phyloP scores from a whole-genome alignment of 495 filamentous ascomycete species.

The Chaetomium tenue region DNA sequence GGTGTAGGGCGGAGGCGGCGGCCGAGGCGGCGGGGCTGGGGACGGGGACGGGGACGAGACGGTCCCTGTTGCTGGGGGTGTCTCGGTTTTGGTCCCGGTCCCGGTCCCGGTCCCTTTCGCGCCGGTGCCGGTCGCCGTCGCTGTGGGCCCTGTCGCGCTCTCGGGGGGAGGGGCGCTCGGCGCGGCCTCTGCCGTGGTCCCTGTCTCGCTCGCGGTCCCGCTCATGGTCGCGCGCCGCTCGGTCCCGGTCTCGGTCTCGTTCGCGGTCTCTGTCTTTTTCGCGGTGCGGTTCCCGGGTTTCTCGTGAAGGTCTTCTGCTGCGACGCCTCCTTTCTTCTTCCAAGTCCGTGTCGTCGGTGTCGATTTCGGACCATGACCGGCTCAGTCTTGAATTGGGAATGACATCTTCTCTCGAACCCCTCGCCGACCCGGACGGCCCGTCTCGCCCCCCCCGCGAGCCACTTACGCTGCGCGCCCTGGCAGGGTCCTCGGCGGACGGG shows the following conservation, averaged over 20 bases:
- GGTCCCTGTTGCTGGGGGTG: background rate
- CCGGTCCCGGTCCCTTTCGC: constrained; percentile 5
- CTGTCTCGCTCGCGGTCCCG: constrained; percentile 15
- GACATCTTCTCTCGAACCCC: constrained; percentile 18
- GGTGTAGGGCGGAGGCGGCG: constrained; percentile 7
- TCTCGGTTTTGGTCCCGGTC: background rate
- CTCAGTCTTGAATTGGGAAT: constrained; percentile 25
- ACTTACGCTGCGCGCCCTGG: constrained; percentile 30
- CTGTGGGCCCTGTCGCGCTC: constrained; percentile 21
- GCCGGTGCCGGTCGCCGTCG: constrained; percentile 24
- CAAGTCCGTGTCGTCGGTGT: constrained; percentile 26
- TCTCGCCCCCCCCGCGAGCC: constrained; percentile 26
- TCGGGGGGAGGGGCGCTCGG: constrained; percentile 5
- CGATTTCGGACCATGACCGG: constrained; percentile 29
- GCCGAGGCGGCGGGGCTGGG: constrained; percentile 9
- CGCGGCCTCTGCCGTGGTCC: constrained; percentile 10
- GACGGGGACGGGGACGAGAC: background rate
- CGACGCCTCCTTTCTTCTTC: constrained; percentile 21
- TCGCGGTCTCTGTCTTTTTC: constrained; percentile 24
- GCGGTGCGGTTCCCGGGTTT: constrained; percentile 19
- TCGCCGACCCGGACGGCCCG: constrained; percentile 11
- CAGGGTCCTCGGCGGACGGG: constrained; percentile 17
- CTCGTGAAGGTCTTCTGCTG: constrained; percentile 16
- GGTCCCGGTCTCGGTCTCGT: constrained; percentile 20
- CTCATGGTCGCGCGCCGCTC: constrained; percentile 16